These are phyloP conservation scores for Amoebophrya sp. DNA, from an alignment of 169 alveolate species.

Conservation along the genomic window DNA sequence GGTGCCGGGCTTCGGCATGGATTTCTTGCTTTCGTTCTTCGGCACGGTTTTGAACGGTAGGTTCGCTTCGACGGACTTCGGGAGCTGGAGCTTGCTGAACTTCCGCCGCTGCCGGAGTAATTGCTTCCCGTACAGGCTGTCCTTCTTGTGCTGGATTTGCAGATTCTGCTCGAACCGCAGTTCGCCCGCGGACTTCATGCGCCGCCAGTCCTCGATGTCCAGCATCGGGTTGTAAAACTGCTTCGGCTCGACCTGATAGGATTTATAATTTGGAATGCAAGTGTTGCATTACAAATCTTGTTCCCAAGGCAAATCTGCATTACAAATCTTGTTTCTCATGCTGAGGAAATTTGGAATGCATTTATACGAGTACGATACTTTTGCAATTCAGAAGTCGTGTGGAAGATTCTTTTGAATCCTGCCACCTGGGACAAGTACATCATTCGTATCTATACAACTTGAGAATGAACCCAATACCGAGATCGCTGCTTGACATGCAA, in stretches of 20 bases:
- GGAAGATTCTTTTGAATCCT: too few species aligned
- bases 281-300: too few species aligned
- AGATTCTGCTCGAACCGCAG: slow-evolving; percentile 48
- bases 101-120: slow-evolving; percentile 45
- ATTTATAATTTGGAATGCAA: too few species aligned
- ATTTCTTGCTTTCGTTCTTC: slow-evolving; percentile 44
- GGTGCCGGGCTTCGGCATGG: slow-evolving; percentile 39
- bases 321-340: too few species aligned
- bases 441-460: too few species aligned
- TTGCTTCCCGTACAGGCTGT: slow-evolving; percentile 33
- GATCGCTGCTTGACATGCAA: too few species aligned
- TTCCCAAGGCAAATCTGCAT: too few species aligned
- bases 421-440: too few species aligned
- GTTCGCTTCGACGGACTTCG: slow-evolving; percentile 46
- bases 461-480: too few species aligned
- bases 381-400: too few species aligned
- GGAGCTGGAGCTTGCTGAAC: slow-evolving; percentile 51
- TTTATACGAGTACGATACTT: too few species aligned
- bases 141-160: not conserved
- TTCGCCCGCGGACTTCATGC: slow-evolving; percentile 57
- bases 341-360: too few species aligned
- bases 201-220: slow-evolving; percentile 59
- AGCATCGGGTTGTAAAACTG: slow-evolving; percentile 58
- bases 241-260: slow-evolving; percentile 52
- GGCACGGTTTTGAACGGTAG: slow-evolving; percentile 53